A percentile compares a stretch with the other conserved stretches of the same genome.
Evolutionary conservation across 345 rosid species (phyloP).

Genomic region (Salix viminalis): DNA sequence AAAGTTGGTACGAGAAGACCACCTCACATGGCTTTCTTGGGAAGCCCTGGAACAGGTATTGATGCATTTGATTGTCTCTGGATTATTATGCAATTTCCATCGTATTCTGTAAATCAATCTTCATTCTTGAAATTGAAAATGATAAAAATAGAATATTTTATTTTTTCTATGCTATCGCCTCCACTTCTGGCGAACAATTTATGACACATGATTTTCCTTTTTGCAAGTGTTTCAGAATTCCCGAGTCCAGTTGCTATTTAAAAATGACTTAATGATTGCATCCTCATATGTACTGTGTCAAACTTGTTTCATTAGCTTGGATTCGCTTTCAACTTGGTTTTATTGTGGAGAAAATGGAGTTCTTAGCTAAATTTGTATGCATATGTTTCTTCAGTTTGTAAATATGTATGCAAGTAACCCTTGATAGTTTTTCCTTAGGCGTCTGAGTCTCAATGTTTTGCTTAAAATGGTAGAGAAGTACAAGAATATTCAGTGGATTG

Average conservation of each 20-base stretch:
- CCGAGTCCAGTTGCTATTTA: background rate
- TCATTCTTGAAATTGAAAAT: background rate
- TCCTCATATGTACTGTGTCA: background rate
- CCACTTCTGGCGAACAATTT: background rate
- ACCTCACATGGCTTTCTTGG: slow-evolving; percentile 98
- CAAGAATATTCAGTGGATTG: background rate
- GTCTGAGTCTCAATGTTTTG: background rate
- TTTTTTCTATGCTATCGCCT: background rate
- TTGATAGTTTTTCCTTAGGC: background rate
- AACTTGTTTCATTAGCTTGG: background rate
- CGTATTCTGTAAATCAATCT: background rate
- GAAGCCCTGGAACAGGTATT: slow-evolving; percentile 95
- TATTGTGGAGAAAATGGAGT: background rate
- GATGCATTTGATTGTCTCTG: background rate
- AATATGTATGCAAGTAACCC: background rate
- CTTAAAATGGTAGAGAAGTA: background rate
- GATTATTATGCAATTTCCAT: background rate
- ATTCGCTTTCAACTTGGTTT: background rate
- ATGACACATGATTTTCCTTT: background rate
- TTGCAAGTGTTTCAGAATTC: background rate
- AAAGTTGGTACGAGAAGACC: slow-evolving; percentile 82
- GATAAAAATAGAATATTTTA: background rate
- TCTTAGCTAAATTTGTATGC: background rate
- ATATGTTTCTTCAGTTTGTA: background rate
- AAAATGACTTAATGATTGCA: background rate